Conservation (phyloP, 2,329 filamentous ascomycete species). For the Penicillium sp. region DNA sequence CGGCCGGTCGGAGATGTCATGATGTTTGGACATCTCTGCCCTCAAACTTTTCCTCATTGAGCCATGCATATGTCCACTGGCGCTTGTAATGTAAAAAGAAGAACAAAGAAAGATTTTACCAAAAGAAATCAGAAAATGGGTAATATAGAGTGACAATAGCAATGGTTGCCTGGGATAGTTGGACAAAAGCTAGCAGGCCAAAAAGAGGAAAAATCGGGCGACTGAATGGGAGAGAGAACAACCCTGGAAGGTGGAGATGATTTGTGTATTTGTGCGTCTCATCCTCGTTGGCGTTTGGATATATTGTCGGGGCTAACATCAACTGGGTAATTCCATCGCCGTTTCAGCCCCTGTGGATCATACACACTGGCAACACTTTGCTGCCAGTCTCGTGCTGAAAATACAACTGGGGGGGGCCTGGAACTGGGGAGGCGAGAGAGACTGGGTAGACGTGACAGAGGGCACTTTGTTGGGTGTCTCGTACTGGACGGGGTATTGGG, state of each 20-base stretch:
- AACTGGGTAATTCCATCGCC: constrained; percentile 45
- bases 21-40: background rate
- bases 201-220: background rate
- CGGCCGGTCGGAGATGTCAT: background rate
- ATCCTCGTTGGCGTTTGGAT: constrained; percentile 37
- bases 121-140: background rate
- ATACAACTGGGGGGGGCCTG: constrained; percentile 37
- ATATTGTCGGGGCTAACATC: constrained; percentile 33
- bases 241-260: background rate
- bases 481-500: constrained; percentile 40
- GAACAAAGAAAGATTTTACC: background rate
- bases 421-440: constrained; percentile 36
- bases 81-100: background rate
- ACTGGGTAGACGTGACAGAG: constrained; percentile 31
- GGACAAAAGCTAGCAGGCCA: background rate
- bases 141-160: background rate
- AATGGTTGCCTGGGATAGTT: background rate
- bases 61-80: background rate
- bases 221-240: background rate
- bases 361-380: constrained; percentile 51
- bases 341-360: constrained; percentile 47
- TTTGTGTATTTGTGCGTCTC: background rate
- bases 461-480: constrained; percentile 31
- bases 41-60: background rate
- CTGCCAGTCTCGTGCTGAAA: constrained; percentile 50